These are phyloP conservation scores for Alternaria brassicicola DNA, from an alignment of 2,329 filamentous ascomycete genomes.

Conservation along the genomic window DNA sequence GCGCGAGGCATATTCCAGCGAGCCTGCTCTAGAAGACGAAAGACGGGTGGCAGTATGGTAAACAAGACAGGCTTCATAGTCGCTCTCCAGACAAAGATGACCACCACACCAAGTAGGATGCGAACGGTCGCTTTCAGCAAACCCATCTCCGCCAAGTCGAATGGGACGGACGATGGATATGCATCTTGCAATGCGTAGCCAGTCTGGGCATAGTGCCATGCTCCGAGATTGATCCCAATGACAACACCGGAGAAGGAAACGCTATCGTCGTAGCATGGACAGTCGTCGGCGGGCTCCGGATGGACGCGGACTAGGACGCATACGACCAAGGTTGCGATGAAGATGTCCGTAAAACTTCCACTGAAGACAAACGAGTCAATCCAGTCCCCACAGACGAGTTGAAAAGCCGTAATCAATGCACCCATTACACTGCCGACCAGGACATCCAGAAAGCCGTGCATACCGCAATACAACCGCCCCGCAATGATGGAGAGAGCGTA, in stretches of 20 bases:
- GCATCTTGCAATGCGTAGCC: conserved; percentile 59
- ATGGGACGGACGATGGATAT: conserved; percentile 66
- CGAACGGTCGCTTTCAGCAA: conserved; percentile 68
- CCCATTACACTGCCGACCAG: conserved; percentile 80
- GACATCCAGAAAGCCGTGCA: conserved; percentile 97
- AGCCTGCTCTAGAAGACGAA: conserved; percentile 80
- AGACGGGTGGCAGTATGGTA: conserved; percentile 79
- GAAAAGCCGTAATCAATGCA: conserved; percentile 63
- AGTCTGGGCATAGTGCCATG: conserved; percentile 78
- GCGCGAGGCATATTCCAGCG: conserved; percentile 82
- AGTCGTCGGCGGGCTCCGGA: conserved; percentile 94
- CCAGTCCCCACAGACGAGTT: conserved; percentile 60
- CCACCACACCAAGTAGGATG: conserved; percentile 77
- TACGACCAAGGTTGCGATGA: conserved; percentile 69
- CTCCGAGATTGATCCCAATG: conserved; percentile 80
- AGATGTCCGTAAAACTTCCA: conserved; percentile 64
- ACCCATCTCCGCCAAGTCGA: conserved; percentile 70
- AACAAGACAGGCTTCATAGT: conserved; percentile 85
- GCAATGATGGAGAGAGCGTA: conserved; percentile 90
- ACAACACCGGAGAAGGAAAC: conserved; percentile 91
- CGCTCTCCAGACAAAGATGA: conserved; percentile 90
- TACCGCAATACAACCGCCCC: conserved; percentile 93
- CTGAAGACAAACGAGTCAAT: conserved; percentile 72
- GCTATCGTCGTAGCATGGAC: conserved; percentile 95
- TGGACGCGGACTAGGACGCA: conserved; percentile 84